Evolutionary conservation across 164 flowering plant species (phyloP).

Genomic region (Magnolia changhungtana): DNA sequence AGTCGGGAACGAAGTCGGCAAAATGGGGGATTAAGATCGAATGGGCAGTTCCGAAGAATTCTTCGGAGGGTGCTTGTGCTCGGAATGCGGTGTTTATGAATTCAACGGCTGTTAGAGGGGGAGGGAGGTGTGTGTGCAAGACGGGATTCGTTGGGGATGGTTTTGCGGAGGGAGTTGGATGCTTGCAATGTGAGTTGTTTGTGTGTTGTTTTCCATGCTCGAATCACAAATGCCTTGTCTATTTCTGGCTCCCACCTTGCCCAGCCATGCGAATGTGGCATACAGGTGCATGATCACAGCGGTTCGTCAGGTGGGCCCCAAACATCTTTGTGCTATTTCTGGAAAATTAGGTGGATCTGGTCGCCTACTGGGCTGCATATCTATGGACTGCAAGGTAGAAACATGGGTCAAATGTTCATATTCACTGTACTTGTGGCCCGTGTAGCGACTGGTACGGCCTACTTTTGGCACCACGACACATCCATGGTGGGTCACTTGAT

Average conservation of each 20-base stretch:
- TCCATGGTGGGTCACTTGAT: no score
- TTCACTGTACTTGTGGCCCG: no score
- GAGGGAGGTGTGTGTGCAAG: constrained; percentile 60
- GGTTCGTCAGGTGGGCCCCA: no score
- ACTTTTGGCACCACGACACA: no score
- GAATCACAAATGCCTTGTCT: neutral
- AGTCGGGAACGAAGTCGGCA: constrained; percentile 28
- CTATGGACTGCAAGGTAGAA: no score
- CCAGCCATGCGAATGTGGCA: no score
- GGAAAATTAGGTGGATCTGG: no score
- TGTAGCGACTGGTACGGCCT: no score
- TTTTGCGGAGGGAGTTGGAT: constrained; percentile 53
- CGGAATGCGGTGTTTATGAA: constrained; percentile 41
- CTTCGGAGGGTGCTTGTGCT: constrained; percentile 39
- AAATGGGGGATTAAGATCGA: constrained; percentile 69
- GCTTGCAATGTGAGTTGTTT: constrained; percentile 58
- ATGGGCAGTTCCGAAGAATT: constrained; percentile 64
- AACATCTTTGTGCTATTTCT: no score
- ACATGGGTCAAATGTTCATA: no score
- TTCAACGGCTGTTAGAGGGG: constrained; percentile 47
- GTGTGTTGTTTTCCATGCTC: neutral
- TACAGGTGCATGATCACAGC: no score
- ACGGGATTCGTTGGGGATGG: constrained; percentile 75
- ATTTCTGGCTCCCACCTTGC: neutral
- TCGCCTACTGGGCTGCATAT: no score